Evolutionary conservation across 2,329 filamentous ascomycete genomes (phyloP), one percentile per base, ranked within the genome.

Genomic region (Ceratocystis papillata): DNA sequence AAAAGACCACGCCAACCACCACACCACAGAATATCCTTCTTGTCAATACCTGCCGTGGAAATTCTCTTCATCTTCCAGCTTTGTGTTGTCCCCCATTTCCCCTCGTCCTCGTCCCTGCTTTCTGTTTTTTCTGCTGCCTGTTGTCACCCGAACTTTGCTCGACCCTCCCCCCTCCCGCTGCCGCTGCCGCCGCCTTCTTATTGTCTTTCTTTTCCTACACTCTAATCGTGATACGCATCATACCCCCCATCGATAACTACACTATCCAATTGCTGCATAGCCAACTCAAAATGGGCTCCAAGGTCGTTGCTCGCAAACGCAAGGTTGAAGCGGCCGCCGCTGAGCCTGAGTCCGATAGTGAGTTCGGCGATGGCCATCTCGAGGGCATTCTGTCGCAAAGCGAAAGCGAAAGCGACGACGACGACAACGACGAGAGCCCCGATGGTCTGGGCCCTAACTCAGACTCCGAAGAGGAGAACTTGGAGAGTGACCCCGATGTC

Each of bases 291-390:
- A 65, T 65, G 66, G 46, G 59, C 41, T 25, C 44, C 37, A 67
- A 53, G 25, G 63, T 30, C n/a, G 59, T 60, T 53, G 71, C 73
- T 70, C 79, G 82, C 74, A 89, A 89, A 78, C 83, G 87, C 70
- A 89, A 88, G 75, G 82, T 82, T 68, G 79, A 83, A 22, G 53
- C 12, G n/a, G 46, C 46, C 7, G 80, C 79, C 28, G 78, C 78
- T 41, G 82, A 84, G 70, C 76, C 79, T 15, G 78, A 81, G 68
- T 85, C 82, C 25, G 85, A 85, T 41, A 81, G 84, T 70, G 85
- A 87, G 70, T 81, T 87, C 68, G 77, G 75, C 64, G 79, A 81
- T 65, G 78, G 78, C 41, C 74, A 80, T 59, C 75, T 85, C 17
- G 81, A 85, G 67, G 83, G 81, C 37, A 79, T 84, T 62, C 73